Evolutionary conservation across 1,284 basidiomycete genomes (phyloP), one percentile per base, ranked within the genome.

Genomic region (Moesziomyces sp.): DNA sequence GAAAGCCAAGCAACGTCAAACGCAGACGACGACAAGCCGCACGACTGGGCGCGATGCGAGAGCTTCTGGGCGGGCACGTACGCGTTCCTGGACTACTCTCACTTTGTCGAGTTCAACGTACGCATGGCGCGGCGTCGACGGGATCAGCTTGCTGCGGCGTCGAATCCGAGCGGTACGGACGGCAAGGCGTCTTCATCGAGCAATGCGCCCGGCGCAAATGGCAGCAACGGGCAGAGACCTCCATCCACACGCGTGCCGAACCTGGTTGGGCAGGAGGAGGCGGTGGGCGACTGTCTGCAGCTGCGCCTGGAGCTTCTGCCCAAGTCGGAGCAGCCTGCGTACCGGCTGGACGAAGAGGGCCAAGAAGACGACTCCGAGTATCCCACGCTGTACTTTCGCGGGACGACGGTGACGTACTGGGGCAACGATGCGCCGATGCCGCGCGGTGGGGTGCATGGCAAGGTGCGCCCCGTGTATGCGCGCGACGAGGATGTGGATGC

Each of bases 21-120:
- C 3, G 34, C 49, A 44, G n/a, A 34, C 38, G 62, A 65, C n/a
- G 58, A 58, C 18, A 75, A 78, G 58, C 75, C 77, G 10, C 50
- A 68, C 43, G 77, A 78, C 52, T 78, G 74, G 71, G 77, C 77
- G 19, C 54, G 65, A 18, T 71, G 77, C 55, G 77, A 78, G 28
- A 70, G 72, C 34, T 71, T 72, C 52, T 76, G 74, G 74, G 65
- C 46, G 7, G 71, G 71, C 26, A 69, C 66, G 18, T 74, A 74
- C 49, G 62, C 66, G 8, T 77, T 77, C 46, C 53, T 77, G 28
- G 74, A 77, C 58, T 77, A 67, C 45, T 53, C 61, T 14, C 67
- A 74, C 53, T 77, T 65, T 54, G 45, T 74, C 28, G 64, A 63
- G 14, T 77, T 58, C 52, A 77, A 77, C 47, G 60, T 56, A 5